Conservation (phyloP, 2,329 filamentous ascomycete species). For the Metarhizium humberi region DNA sequence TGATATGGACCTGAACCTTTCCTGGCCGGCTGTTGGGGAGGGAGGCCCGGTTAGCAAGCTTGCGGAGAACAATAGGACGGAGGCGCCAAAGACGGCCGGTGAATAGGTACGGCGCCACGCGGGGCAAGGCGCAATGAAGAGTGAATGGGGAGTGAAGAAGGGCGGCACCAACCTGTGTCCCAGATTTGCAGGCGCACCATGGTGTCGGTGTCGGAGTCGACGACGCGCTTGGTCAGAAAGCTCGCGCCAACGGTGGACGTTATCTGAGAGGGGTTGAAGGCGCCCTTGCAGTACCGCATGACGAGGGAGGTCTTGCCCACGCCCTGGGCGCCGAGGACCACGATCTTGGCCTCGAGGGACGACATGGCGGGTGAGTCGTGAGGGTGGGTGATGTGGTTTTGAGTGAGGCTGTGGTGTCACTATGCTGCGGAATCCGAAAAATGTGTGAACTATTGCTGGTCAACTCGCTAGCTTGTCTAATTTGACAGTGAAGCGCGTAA, state of each 20-base stretch:
- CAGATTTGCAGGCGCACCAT: slow-evolving; percentile 89
- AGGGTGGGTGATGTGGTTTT: not conserved
- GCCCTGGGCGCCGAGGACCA: slow-evolving; percentile 70
- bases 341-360: slow-evolving; percentile 72
- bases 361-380: slow-evolving; percentile 24
- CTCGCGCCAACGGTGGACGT: slow-evolving; percentile 71
- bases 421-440: too few species aligned
- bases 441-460: too few species aligned
- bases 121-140: not conserved
- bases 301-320: slow-evolving; percentile 74
- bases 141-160: not conserved
- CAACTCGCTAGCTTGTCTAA: too few species aligned
- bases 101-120: not conserved
- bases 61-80: not conserved
- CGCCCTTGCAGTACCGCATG: slow-evolving; percentile 65
- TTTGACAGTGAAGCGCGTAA: too few species aligned
- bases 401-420: too few species aligned
- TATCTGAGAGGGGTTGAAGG: slow-evolving; percentile 55
- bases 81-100: not conserved
- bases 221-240: slow-evolving; percentile 70
- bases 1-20: slow-evolving; percentile 89
- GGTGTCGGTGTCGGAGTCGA: slow-evolving; percentile 78
- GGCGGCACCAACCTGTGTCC: slow-evolving; percentile 59
- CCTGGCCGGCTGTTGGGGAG: slow-evolving; percentile 59
- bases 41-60: not conserved